phyloP scores from a whole-genome alignment of 2,329 filamentous ascomycete species.

The Tricladium varicosporioides region DNA sequence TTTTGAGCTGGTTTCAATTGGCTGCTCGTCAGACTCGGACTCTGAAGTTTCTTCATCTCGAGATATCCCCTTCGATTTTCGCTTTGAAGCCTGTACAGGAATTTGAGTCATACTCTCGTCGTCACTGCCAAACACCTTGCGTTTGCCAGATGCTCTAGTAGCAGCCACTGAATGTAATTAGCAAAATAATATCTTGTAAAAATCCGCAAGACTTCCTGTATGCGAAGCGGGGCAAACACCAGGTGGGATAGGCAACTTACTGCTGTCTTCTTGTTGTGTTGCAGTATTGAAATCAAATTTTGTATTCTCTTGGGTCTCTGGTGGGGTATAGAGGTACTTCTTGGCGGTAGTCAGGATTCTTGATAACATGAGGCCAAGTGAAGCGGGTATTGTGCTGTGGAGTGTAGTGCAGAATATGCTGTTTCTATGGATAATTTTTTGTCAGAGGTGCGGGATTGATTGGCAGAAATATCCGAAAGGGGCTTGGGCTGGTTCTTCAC shows the following conservation, averaged over 20 bases:
- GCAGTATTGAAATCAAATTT: neutral
- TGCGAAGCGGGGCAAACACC: neutral
- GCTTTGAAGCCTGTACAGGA: constrained; percentile 5
- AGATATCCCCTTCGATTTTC: neutral
- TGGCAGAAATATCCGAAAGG: neutral
- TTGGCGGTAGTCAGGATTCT: constrained; percentile 27
- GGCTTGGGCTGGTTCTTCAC: neutral
- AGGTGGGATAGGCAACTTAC: neutral
- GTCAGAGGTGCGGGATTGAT: neutral
- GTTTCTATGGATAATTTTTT: neutral
- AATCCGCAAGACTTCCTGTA: neutral
- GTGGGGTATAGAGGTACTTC: constrained; percentile 16
- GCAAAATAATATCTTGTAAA: neutral
- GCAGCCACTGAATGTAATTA: constrained; percentile 20
- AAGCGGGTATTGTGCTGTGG: neutral
- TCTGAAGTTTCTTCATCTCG: constrained; percentile 1
- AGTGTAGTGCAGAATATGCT: neutral
- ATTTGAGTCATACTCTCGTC: constrained; percentile 18
- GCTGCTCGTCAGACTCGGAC: neutral
- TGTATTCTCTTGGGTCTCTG: constrained; percentile 5
- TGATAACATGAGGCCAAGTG: constrained; percentile 25
- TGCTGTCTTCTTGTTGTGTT: neutral
- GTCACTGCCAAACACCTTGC: constrained; percentile 5
- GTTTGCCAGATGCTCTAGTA: constrained; percentile 15
- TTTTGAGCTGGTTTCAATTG: constrained; percentile 20